Percentiles rank a stretch among this genome's conserved stretches.
These are phyloP conservation scores for Coemansia sp. DNA, from an alignment of 192 early-diverging fungal genomes.

Conservation along the genomic window DNA sequence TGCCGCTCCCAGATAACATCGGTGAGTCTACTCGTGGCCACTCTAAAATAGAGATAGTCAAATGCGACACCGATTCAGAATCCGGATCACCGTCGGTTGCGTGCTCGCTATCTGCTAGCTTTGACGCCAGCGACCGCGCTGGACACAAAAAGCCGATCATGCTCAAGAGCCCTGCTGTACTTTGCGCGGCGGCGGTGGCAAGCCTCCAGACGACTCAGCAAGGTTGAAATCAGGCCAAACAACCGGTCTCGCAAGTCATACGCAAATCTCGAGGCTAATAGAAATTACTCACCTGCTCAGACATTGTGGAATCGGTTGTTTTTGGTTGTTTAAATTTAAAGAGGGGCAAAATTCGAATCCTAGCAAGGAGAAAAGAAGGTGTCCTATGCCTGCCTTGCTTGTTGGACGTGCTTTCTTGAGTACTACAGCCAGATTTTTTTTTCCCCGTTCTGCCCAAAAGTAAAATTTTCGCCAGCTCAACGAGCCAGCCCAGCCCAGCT, in stretches of 20 bases:
- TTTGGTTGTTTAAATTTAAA: constrained; percentile 33
- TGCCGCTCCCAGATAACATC: background rate
- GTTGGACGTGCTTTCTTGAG: constrained; percentile 10
- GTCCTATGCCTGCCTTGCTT: constrained; percentile 16
- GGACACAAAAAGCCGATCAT: background rate
- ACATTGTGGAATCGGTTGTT: constrained; percentile 39
- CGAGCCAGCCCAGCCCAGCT: constrained; percentile 4
- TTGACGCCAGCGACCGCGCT: background rate
- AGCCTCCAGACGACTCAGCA: background rate
- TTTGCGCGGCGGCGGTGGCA: background rate
- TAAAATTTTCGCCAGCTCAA: constrained; percentile 39
- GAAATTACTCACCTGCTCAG: constrained; percentile 55
- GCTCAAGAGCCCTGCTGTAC: background rate
- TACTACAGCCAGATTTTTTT: constrained; percentile 14
- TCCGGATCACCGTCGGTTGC: background rate
- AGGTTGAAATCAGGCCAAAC: background rate
- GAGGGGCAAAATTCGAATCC: constrained; percentile 26
- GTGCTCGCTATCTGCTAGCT: background rate
- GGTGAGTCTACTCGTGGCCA: background rate
- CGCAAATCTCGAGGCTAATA: constrained; percentile 4
- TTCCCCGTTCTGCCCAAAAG: background rate
- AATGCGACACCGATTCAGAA: background rate
- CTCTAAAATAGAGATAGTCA: background rate
- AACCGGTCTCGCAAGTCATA: background rate
- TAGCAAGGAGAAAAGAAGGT: constrained; percentile 53